These are phyloP conservation scores for Sindora glabra DNA, from an alignment of 306 rosid species.

Conservation along the genomic window DNA sequence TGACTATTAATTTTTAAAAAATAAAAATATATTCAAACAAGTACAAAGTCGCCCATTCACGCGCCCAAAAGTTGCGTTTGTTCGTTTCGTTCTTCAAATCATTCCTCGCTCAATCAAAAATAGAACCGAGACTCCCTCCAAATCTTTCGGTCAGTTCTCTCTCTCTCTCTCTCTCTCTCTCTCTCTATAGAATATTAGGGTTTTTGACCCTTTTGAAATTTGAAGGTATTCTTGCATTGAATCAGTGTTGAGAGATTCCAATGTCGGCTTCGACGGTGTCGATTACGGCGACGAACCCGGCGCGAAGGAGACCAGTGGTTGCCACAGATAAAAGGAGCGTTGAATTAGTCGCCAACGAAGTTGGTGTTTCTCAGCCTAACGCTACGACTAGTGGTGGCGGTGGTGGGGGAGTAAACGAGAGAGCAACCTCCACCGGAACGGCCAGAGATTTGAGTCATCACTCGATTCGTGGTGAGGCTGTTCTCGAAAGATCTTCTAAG, in stretches of 20 bases:
- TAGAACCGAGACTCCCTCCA: background rate
- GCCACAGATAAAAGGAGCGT: slow-evolving; percentile 44
- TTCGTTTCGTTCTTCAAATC: background rate
- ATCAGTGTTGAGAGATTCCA: slow-evolving; percentile 15
- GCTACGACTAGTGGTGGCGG: slow-evolving; percentile 6
- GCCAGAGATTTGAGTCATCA: slow-evolving; percentile 75
- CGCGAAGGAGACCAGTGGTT: slow-evolving; percentile 73
- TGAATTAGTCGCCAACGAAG: slow-evolving; percentile 54
- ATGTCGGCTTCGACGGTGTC: slow-evolving; percentile 98
- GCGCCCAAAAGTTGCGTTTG: background rate
- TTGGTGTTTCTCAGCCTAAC: slow-evolving; percentile 21
- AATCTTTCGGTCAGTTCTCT: background rate
- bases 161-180: background rate
- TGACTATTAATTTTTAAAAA: no score
- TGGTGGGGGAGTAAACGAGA: slow-evolving; percentile 22
- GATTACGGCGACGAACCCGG: slow-evolving; percentile 81
- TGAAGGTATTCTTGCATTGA: background rate
- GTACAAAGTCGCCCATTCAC: no score
- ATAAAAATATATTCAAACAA: no score
- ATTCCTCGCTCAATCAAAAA: background rate
- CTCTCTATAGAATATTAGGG: slow-evolving; percentile 14
- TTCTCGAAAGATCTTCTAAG: slow-evolving; percentile 36
- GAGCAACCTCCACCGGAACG: background rate
- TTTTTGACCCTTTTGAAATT: background rate
- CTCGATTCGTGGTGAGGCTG: slow-evolving; percentile 60